Percentiles rank a stretch among this genome's conserved stretches.
These are phyloP conservation scores for Physcomitrium patens DNA, from an alignment of 225 moss, liverwort and hornwort species.

Conservation along the genomic window DNA sequence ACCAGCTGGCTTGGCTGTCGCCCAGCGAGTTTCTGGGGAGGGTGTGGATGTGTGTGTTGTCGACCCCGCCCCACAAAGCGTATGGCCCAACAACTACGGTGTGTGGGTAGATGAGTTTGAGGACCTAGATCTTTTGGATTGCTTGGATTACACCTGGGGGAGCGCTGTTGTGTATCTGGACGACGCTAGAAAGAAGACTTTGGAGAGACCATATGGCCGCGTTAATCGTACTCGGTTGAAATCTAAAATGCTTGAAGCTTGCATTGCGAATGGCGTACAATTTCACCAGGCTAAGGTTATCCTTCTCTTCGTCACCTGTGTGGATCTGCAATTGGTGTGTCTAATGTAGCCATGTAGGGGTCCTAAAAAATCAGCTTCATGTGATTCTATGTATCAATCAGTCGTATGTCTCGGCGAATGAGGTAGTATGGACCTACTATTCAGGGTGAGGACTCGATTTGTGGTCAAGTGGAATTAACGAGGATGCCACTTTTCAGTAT, in stretches of 20 bases:
- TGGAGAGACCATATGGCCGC: slow-evolving; percentile 89
- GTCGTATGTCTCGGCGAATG: not conserved
- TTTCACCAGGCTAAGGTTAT: slow-evolving; percentile 89
- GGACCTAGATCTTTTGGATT: slow-evolving; percentile 87
- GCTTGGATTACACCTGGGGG: slow-evolving; percentile 94
- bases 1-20: slow-evolving; percentile 92
- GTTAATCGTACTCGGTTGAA: slow-evolving; percentile 86
- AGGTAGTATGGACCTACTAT: too few species aligned
- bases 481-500: too few species aligned
- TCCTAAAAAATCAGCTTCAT: not conserved
- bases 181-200: slow-evolving; percentile 58
- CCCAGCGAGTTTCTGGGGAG: slow-evolving; percentile 82
- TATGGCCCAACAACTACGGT: slow-evolving; percentile 98
- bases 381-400: not conserved
- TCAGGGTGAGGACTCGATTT: too few species aligned
- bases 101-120: slow-evolving; percentile 99
- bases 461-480: too few species aligned
- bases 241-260: slow-evolving; percentile 97
- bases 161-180: slow-evolving; percentile 90
- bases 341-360: not conserved
- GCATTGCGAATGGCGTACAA: slow-evolving; percentile 85
- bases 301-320: not conserved
- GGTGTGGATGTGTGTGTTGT: slow-evolving; percentile 86
- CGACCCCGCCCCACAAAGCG: slow-evolving; percentile 90
- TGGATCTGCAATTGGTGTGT: slow-evolving; percentile 1